Conservation (phyloP, 2,329 filamentous ascomycete species). For the Pseudopyricularia cyperi region DNA sequence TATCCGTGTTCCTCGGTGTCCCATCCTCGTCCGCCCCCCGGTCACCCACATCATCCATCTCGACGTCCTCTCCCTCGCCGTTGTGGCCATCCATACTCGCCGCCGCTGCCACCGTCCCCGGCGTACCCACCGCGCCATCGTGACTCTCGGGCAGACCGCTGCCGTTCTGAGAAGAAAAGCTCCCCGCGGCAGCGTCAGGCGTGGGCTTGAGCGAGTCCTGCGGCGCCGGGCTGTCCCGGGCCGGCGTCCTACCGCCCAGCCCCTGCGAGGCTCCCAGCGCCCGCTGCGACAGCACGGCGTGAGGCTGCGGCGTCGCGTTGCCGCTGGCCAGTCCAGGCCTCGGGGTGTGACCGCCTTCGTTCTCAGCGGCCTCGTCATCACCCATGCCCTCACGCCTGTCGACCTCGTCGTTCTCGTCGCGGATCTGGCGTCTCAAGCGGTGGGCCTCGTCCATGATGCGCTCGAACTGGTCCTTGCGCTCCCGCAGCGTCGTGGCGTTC, state of each 20-base stretch:
- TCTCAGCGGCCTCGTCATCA: slow-evolving; percentile 20
- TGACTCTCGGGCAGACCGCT: slow-evolving; percentile 25
- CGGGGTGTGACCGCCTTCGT: slow-evolving; percentile 37
- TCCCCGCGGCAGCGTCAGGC: slow-evolving; percentile 15
- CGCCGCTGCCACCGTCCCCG: slow-evolving; percentile 13
- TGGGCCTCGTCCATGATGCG: slow-evolving; percentile 85
- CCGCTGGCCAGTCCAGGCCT: slow-evolving; percentile 34
- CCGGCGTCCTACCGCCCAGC: slow-evolving; percentile 14
- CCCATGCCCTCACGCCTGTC: slow-evolving; percentile 76
- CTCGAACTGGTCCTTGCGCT: slow-evolving; percentile 75
- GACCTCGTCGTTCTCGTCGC: slow-evolving; percentile 91
- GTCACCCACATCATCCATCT: slow-evolving; percentile 38
- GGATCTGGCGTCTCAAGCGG: slow-evolving; percentile 70
- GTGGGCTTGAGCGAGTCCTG: slow-evolving; percentile 19
- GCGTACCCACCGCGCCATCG: slow-evolving; percentile 14
- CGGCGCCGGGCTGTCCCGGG: slow-evolving; percentile 18
- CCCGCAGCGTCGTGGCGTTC: slow-evolving; percentile 72
- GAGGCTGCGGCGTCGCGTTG: slow-evolving; percentile 29
- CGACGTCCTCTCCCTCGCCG: slow-evolving; percentile 40
- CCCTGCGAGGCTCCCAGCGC: slow-evolving; percentile 11
- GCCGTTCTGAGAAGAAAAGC: slow-evolving; percentile 22
- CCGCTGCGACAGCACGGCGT: slow-evolving; percentile 7
- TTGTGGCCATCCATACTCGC: slow-evolving; percentile 11
- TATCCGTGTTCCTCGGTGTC: slow-evolving; percentile 16
- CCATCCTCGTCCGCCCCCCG: slow-evolving; percentile 15